phyloP scores from a whole-genome alignment of 1,284 basidiomycete genomes.

The Neonothopanus nambi region DNA sequence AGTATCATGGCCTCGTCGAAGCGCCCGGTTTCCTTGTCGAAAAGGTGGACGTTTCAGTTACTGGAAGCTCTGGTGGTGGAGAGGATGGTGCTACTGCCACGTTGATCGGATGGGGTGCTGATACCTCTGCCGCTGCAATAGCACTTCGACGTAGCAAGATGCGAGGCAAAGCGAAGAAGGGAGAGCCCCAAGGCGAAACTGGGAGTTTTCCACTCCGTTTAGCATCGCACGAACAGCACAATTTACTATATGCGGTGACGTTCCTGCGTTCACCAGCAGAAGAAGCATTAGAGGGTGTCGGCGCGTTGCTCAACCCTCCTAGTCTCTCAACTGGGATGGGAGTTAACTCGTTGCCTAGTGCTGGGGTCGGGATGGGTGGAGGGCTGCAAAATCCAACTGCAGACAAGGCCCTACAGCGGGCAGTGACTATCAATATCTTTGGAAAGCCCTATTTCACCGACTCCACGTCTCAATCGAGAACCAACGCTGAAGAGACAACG shows the following conservation, averaged over 20 bases:
- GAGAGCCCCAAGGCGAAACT: neutral
- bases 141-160: neutral
- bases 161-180: neutral
- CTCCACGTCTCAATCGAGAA: neutral
- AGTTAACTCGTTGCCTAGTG: conserved; percentile 10
- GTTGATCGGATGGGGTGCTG: conserved; percentile 65
- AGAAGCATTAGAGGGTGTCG: conserved; percentile 34
- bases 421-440: conserved; percentile 76
- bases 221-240: conserved; percentile 75
- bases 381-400: conserved; percentile 14
- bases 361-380: neutral
- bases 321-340: conserved; percentile 1
- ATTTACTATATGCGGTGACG: conserved; percentile 82
- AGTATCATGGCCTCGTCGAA: conserved; percentile 27
- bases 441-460: conserved; percentile 59
- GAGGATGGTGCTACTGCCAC: conserved; percentile 16
- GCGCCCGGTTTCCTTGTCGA: conserved; percentile 68
- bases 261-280: conserved; percentile 70
- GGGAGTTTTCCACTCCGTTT: conserved; percentile 73
- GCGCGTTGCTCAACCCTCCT: conserved; percentile 11
- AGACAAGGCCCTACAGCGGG: conserved; percentile 57
- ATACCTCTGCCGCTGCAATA: conserved; percentile 29
- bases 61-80: conserved; percentile 7
- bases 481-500: neutral
- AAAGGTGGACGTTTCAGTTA: conserved; percentile 40